Base-by-base conservation (phyloP, 768 basidiomycete species). In the Rhodotorula babjevae region DNA sequence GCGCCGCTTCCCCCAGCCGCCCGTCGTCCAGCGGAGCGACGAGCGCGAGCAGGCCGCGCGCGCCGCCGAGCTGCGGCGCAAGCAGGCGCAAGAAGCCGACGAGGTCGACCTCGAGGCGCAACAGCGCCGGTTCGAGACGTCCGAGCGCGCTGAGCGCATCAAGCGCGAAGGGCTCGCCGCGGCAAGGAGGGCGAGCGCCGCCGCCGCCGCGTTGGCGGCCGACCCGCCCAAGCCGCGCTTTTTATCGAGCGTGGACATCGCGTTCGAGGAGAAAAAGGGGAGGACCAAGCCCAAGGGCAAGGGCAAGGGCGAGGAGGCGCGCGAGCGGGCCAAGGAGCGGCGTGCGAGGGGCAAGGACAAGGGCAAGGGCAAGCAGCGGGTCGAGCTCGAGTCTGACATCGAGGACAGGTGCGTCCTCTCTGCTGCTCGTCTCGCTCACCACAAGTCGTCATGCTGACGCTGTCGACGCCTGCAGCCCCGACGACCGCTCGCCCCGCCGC, bases 41-140 rank as follows among this genome's bases (percentile, higher is more conserved):
- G 44, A 40, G 58, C 58, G 42, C 40, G 25, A 2, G 25, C 18
- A 60, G 59, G 33, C 8, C 23, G 52, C 53, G 25, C 61, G 36
- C 23, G 68, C 52, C 15, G 61, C 58, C 9, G 40, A 58, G 25
- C 57, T 67, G 36, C 47, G 56, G 42, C 52, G 58, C 19, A 40
- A 67, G 27, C n/a, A 56, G 14, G 40, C 55, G 36, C 42, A 61
- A 7, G 57, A 59, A 33, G 19, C 15, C 15, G 55, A 23, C 33
- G 36, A 59, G 57, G 36, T 3, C 19, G 36, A 59, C n/a, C 7
- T 0, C 55, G 55, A 33, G 3, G 29, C 14, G 12, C 31, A 16
- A 29, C 16, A 56, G 31, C 55, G 16, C 55, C 3, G 15, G 6
- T 25, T 18, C 15, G 27, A 31, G 11, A 7, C 15, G 12, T 18